phyloP scores from a whole-genome alignment of 1,284 basidiomycete genomes.

The Leccinum angustisporum region DNA sequence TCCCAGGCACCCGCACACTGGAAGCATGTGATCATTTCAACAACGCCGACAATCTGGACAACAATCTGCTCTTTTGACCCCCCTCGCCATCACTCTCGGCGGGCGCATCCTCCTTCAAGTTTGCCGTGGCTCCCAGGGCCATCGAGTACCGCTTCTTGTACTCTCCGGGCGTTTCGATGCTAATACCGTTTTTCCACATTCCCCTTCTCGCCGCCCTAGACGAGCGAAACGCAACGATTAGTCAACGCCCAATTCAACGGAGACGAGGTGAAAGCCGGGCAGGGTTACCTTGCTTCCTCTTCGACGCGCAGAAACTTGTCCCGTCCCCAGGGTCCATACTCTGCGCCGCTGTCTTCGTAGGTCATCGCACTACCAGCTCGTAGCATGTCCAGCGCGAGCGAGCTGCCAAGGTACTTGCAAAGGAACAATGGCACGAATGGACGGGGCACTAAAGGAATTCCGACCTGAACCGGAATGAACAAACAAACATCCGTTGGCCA shows the following conservation, averaged over 20 bases:
- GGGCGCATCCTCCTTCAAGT: neutral
- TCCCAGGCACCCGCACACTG: too few relatives aligned
- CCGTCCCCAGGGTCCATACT: constrained; percentile 70
- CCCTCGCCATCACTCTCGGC: neutral
- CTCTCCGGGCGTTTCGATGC: constrained; percentile 70
- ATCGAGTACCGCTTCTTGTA: constrained; percentile 70
- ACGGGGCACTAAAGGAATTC: constrained; percentile 49
- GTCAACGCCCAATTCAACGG: neutral
- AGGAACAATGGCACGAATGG: constrained; percentile 49
- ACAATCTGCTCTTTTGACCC: constrained; percentile 3
- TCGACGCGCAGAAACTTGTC: constrained; percentile 61
- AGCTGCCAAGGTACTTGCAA: constrained; percentile 46
- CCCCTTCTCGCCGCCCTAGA: constrained; percentile 57
- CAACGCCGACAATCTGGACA: constrained; percentile 11
- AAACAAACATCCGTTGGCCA: neutral
- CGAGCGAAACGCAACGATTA: neutral
- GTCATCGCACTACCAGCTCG: constrained; percentile 71
- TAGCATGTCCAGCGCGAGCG: constrained; percentile 75
- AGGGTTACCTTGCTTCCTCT: constrained; percentile 63
- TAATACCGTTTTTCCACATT: constrained; percentile 66
- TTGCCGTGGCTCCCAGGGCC: constrained; percentile 19
- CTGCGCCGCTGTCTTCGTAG: constrained; percentile 76
- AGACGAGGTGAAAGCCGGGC: neutral
- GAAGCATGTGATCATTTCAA: constrained; percentile 5
- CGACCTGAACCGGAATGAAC: constrained; percentile 52